A percentile compares a stretch with the other conserved stretches of the same genome.
Conservation (phyloP, 1,139 yeast species). For the Yamadazyma triangularis region DNA sequence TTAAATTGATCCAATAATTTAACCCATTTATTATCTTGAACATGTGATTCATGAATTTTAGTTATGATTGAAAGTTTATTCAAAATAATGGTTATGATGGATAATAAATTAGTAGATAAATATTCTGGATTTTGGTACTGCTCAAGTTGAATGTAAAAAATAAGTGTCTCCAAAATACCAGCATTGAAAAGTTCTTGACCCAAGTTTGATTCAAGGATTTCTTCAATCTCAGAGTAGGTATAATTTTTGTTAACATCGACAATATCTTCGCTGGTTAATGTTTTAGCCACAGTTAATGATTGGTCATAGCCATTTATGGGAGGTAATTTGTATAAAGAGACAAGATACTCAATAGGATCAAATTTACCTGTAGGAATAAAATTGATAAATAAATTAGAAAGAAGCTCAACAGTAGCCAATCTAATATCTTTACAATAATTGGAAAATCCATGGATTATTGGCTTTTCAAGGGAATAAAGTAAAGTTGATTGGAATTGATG, state of each 20-base stretch:
- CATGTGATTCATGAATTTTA: constrained; percentile 20
- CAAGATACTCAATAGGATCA: constrained; percentile 32
- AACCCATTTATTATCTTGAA: constrained; percentile 34
- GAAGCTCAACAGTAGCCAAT: constrained; percentile 33
- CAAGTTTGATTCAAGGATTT: constrained; percentile 10
- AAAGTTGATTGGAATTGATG: constrained; percentile 32
- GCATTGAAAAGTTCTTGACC: constrained; percentile 23
- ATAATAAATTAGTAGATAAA: constrained; percentile 24
- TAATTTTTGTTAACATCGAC: constrained; percentile 4
- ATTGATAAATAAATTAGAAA: constrained; percentile 32
- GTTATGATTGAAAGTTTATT: constrained; percentile 18
- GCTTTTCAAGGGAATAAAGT: constrained; percentile 28
- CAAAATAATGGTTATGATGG: constrained; percentile 29
- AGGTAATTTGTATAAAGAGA: constrained; percentile 26
- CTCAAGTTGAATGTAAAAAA: constrained; percentile 38
- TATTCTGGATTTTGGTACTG: constrained; percentile 40
- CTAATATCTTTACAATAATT: constrained; percentile 34
- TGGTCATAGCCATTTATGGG: constrained; percentile 21
- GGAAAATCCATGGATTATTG: constrained; percentile 26
- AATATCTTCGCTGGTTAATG: constrained; percentile 4
- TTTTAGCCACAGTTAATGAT: constrained; percentile 11
- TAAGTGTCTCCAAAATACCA: constrained; percentile 31
- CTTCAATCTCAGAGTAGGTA: constrained; percentile 8
- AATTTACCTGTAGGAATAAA: constrained; percentile 40
- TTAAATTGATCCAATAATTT: constrained; percentile 29